Evolutionary conservation across 495 filamentous ascomycete genomes (phyloP).

Genomic region (Penicillium ochrochloron): DNA sequence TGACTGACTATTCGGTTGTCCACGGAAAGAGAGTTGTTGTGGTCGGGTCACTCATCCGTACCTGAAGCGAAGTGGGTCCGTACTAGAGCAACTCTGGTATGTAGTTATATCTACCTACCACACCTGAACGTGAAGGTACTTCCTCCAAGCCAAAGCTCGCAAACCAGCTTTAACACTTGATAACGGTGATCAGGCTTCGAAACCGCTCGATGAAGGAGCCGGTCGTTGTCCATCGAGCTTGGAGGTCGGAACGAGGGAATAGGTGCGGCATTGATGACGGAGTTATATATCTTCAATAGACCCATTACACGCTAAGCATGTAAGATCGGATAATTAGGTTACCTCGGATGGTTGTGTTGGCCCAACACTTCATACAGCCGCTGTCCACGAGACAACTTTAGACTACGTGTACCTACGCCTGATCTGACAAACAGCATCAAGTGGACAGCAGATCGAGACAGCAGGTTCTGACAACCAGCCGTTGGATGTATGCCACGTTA

Average conservation of each 20-base stretch:
- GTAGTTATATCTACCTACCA: not conserved
- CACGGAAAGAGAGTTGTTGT: not conserved
- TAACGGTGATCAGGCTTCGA: not conserved
- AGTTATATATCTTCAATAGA: slow-evolving; percentile 23
- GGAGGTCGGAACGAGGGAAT: slow-evolving; percentile 2
- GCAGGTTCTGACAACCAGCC: slow-evolving; percentile 26
- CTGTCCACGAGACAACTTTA: slow-evolving; percentile 5
- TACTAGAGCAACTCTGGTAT: not conserved
- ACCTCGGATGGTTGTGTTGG: not conserved
- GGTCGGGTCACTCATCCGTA: not conserved
- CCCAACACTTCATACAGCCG: slow-evolving; percentile 2
- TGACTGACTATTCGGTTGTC: not conserved
- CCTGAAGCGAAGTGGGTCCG: not conserved
- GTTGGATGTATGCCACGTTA: slow-evolving; percentile 48
- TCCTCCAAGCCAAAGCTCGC: not conserved
- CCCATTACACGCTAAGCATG: not conserved
- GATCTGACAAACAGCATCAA: slow-evolving; percentile 28
- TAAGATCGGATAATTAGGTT: slow-evolving; percentile 22
- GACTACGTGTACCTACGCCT: slow-evolving; percentile 43
- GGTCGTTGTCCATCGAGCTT: not conserved
- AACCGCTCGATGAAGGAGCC: not conserved
- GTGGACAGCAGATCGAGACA: slow-evolving; percentile 29
- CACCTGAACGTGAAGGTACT: not conserved
- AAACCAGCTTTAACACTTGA: not conserved
- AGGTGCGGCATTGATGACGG: not conserved